Percentiles rank a stretch among this genome's conserved stretches.
phyloP scores from a whole-genome alignment of 2,329 filamentous ascomycete genomes.

The Fusarium pseudograminearum region DNA sequence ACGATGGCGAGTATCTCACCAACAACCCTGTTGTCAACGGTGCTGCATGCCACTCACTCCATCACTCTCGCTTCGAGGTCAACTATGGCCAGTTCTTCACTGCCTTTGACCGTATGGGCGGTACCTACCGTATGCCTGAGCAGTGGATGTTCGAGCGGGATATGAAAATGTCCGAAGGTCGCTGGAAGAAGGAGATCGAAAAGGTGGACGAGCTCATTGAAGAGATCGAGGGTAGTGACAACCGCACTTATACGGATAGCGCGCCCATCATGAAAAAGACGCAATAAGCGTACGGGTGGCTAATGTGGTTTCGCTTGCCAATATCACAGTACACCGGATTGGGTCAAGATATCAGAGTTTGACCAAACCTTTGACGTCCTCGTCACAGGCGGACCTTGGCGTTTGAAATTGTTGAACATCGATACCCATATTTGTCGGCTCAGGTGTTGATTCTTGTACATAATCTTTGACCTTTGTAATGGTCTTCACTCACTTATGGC shows the following conservation, averaged over 20 bases:
- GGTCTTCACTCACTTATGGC: constrained; percentile 31
- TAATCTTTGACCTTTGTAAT: constrained; percentile 34
- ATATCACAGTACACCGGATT: not conserved
- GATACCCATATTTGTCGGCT: not conserved
- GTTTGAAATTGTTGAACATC: not conserved
- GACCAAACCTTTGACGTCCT: constrained; percentile 1
- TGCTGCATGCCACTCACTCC: constrained; percentile 84
- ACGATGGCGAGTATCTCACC: constrained; percentile 94
- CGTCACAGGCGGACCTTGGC: not conserved
- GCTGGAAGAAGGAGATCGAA: constrained; percentile 80
- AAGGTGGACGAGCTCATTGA: constrained; percentile 73
- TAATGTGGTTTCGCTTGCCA: not conserved
- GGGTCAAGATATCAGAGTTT: not conserved
- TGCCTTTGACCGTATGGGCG: constrained; percentile 87
- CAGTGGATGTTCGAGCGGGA: constrained; percentile 86
- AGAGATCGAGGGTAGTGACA: constrained; percentile 73
- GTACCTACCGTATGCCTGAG: constrained; percentile 88
- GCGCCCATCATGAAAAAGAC: constrained; percentile 60
- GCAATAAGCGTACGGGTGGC: constrained; percentile 21
- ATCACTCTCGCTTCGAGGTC: constrained; percentile 71
- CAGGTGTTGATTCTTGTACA: constrained; percentile 28
- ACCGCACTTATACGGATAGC: constrained; percentile 58
- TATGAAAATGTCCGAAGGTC: constrained; percentile 83
- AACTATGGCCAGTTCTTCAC: constrained; percentile 98
- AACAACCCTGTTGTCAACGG: constrained; percentile 94